Evolutionary conservation across 129 eudicot species (phyloP), one percentile per base, ranked within the genome.

Genomic region (Centella asiatica): DNA sequence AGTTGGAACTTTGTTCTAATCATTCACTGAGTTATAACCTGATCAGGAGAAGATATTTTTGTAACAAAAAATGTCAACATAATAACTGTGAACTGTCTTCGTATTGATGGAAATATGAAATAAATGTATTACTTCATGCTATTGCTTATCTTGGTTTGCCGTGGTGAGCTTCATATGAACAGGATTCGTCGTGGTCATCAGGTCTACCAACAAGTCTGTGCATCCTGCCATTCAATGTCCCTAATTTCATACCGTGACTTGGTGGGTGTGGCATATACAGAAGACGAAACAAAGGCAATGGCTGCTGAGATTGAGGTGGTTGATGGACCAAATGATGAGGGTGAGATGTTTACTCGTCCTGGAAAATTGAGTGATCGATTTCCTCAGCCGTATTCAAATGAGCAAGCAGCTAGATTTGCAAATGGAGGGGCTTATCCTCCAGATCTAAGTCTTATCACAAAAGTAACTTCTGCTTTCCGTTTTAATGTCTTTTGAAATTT

Each of bases 101-200:
- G 19, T 33, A 42, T 49, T 4, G 11, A 0, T 0, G 29, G 12
- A 34, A 8, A 10, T 5, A 51, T 4, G 27, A 9, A 14, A 25
- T 64, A n/a, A n/a, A n/a, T n/a, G n/a, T n/a, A n/a, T n/a, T n/a
- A 31, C 20, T 31, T 13, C 18, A 53, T 66, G 51, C 15, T 56
- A 24, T 45, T 66, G 52, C 26, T 23, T 36, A 37, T 52, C 28
- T 66, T 52, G 20, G 22, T 19, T 27, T n/a, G 1, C 12, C 9
- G 37, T 49, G 27, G 26, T 33, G 26, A 23, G 40, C 28, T 69
- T 29, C 11, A 40, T 39, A 12, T 50, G 70, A 61, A 64, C 83
- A 86, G 95, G 80, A 83, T 86, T 58, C 82, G 95, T 15, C 82
- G 95, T 39, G 95, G 95, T 17, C 95, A 86, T 71, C 90, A 83